Evolutionary conservation across 495 filamentous ascomycete genomes (phyloP), one percentile per base, ranked within the genome.

Genomic region (Venustampulla echinocandica): DNA sequence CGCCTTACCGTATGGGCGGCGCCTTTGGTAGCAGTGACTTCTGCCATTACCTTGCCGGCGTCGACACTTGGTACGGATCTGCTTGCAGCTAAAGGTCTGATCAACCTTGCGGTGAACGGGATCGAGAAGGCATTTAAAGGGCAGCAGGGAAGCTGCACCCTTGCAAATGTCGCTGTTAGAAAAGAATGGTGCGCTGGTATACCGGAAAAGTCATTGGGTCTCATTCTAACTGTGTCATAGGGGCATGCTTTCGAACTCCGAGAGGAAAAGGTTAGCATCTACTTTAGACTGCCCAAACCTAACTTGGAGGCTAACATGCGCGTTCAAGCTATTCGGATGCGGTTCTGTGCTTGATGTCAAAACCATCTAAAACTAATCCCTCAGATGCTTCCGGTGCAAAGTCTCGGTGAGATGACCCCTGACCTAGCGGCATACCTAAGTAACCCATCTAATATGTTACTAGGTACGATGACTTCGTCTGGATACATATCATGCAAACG

Each of bases 381-480:
- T 43, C 64, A 2, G 39, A 49, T 3, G 49, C 65, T n/a, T 63
- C 67, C 5, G 68, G 68, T 3, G 61, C 64, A 11, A 64, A 56
- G 43, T 60, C 62, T 4, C 46, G 42, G 44, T 42, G 36, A 17
- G 37, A 24, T 37, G 20, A 21, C 4, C 6, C 0, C 13, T 24
- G n/a, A n/a, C n/a, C 11, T 25, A 13, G 4, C 23, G 0, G 1
- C 4, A 1, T 30, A 13, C 13, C 4, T 7, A 18, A 32, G 24
- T 41, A 52, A 34, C 23, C 1, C n/a, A 42, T 15, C 11, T 20
- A 34, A n/a, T n/a, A n/a, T n/a, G n/a, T 11, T 5, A 4, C 25
- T 17, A n/a, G 27, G 30, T 84, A 76, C 52, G 84, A 88, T 64
- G 85, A 89, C 58, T 87, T 88, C 56, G 69, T 82, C 35, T 46